These are phyloP conservation scores for Blastobotrys peoriensis DNA, from an alignment of 805 yeast genomes.

Conservation along the genomic window DNA sequence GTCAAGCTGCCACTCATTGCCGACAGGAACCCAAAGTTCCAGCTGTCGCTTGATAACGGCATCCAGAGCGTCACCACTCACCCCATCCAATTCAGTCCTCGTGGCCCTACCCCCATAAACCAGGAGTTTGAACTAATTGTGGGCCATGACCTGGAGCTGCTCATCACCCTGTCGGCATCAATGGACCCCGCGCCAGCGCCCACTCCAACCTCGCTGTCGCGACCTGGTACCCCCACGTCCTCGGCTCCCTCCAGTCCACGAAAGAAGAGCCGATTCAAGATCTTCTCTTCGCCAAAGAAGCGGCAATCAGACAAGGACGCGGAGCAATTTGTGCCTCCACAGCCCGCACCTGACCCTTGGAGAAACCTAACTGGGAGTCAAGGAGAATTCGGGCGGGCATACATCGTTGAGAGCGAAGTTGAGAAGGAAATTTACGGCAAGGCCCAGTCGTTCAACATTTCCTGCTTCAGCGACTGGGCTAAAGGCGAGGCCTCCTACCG, in stretches of 20 bases:
- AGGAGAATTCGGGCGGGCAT: slow-evolving; percentile 60
- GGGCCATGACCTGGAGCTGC: slow-evolving; percentile 53
- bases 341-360: slow-evolving; percentile 13
- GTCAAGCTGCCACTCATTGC: slow-evolving; percentile 37
- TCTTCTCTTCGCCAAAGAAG: slow-evolving; percentile 17
- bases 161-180: slow-evolving; percentile 61
- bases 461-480: slow-evolving; percentile 77
- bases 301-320: background rate
- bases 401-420: slow-evolving; percentile 55
- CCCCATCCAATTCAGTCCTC: slow-evolving; percentile 26
- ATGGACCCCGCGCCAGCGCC: slow-evolving; percentile 13
- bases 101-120: slow-evolving; percentile 33
- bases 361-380: slow-evolving; percentile 12
- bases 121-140: slow-evolving; percentile 79
- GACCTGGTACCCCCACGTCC: background rate
- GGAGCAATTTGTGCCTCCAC: background rate
- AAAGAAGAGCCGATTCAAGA: slow-evolving; percentile 15
- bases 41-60: slow-evolving; percentile 63
- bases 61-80: slow-evolving; percentile 68
- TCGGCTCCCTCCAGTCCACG: slow-evolving; percentile 13
- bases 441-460: slow-evolving; percentile 46
- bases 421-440: slow-evolving; percentile 51
- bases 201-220: background rate
- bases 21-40: slow-evolving; percentile 41
- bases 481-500: slow-evolving; percentile 2